These are phyloP conservation scores for Balakata baccata DNA, from an alignment of 345 rosid genomes.

Conservation along the genomic window DNA sequence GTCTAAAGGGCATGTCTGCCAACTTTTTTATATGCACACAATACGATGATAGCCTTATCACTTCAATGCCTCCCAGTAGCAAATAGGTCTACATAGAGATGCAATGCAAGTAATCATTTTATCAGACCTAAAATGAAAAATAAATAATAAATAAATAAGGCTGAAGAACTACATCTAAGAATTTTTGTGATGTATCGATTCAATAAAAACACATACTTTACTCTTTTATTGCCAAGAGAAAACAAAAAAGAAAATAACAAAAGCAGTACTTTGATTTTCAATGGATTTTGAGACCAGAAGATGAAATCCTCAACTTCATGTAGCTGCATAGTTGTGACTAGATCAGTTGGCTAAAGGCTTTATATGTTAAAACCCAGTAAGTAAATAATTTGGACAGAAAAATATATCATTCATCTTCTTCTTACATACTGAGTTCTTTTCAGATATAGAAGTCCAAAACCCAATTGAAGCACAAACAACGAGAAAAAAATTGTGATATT, in stretches of 20 bases:
- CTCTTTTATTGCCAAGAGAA: not conserved
- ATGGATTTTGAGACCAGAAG: not conserved
- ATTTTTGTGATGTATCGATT: not conserved
- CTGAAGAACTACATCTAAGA: not conserved
- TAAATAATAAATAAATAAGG: not conserved
- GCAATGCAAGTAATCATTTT: not conserved
- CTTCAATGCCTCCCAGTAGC: not conserved
- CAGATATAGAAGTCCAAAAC: not conserved
- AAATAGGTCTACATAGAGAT: not conserved
- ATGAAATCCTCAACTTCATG: not conserved
- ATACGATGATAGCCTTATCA: not conserved
- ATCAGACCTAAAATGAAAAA: not conserved
- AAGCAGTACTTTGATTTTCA: not conserved
- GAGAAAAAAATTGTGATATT: not conserved
- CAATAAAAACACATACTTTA: not conserved
- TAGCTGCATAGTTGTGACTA: not conserved
- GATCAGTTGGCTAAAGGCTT: not conserved
- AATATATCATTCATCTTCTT: not conserved
- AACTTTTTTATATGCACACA: not conserved
- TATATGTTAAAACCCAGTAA: not conserved
- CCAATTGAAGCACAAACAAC: slow-evolving; percentile 4
- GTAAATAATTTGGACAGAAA: not conserved
- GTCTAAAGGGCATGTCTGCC: not conserved
- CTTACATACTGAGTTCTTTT: not conserved
- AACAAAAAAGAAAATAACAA: not conserved